A percentile compares a stretch with the other conserved stretches of the same genome.
phyloP scores from a whole-genome alignment of 768 basidiomycete genomes.

The Rhodotorula sphaerocarpa region DNA sequence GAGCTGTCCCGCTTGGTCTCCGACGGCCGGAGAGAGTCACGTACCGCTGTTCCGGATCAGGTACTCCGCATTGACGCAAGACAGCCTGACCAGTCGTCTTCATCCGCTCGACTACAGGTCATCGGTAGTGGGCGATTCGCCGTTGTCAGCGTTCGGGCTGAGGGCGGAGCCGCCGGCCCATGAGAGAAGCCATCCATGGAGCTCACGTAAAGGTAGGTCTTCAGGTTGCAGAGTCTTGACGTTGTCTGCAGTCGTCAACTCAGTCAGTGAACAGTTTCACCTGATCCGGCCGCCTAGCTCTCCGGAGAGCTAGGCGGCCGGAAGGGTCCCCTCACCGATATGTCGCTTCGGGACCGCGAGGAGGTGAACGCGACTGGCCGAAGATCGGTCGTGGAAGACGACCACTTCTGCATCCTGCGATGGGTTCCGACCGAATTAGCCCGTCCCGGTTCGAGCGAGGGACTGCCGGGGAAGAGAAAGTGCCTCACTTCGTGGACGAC shows the following conservation, averaged over 20 bases:
- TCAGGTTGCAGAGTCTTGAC: conserved; percentile 10
- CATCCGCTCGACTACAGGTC: conserved; percentile 20
- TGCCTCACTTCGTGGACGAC: conserved; percentile 26
- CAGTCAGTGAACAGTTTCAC: too few relatives aligned
- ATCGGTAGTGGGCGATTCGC: neutral
- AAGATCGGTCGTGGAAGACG: conserved; percentile 24
- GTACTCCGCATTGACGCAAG: conserved; percentile 6
- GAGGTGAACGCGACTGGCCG: conserved; percentile 21
- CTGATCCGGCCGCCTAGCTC: too few relatives aligned
- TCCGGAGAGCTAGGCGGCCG: too few relatives aligned
- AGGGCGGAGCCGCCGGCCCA: neutral
- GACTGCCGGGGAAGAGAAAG: too few relatives aligned
- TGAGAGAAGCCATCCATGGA: too few relatives aligned
- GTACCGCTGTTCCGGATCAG: conserved; percentile 7
- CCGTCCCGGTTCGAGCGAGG: too few relatives aligned
- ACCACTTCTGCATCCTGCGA: conserved; percentile 22
- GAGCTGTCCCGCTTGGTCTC: too few relatives aligned
- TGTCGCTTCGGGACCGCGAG: conserved; percentile 22
- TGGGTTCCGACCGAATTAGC: too few relatives aligned
- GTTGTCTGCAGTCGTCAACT: conserved; percentile 11
- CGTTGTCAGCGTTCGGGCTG: too few relatives aligned
- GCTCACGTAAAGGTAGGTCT: conserved; percentile 18
- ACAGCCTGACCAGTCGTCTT: neutral
- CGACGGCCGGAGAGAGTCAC: neutral
- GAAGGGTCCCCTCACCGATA: conserved; percentile 18